These are phyloP conservation scores for Eremomyces bilateralis DNA, from an alignment of 495 filamentous ascomycete genomes.

Conservation along the genomic window DNA sequence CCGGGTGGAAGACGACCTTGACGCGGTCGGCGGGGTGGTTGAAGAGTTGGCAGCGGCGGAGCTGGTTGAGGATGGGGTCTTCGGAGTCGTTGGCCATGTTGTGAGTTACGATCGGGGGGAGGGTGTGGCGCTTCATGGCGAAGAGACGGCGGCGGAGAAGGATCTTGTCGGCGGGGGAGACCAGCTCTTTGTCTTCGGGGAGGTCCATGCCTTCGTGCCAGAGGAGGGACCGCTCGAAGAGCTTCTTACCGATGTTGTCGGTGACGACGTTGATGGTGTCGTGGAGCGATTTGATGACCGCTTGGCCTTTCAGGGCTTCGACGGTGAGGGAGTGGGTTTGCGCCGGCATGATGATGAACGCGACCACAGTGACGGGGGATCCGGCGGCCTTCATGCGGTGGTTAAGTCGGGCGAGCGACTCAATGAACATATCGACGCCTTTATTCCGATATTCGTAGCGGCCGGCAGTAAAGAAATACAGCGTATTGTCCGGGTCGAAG, in stretches of 20 bases:
- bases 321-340: constrained; percentile 93
- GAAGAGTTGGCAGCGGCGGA: constrained; percentile 88
- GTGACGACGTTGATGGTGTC: constrained; percentile 86
- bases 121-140: constrained; percentile 75
- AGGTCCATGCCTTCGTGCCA: constrained; percentile 89
- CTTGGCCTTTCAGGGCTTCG: constrained; percentile 88
- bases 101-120: constrained; percentile 96
- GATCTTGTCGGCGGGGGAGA: constrained; percentile 78
- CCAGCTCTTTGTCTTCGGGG: constrained; percentile 88
- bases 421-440: constrained; percentile 98
- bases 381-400: constrained; percentile 67
- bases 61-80: constrained; percentile 89
- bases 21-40: constrained; percentile 88
- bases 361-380: constrained; percentile 90
- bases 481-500: constrained; percentile 84
- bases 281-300: constrained; percentile 83
- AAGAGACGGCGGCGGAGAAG: constrained; percentile 80
- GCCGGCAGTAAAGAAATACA: constrained; percentile 95
- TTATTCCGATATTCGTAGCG: constrained; percentile 97
- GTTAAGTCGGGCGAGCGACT: constrained; percentile 83
- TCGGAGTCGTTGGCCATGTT: constrained; percentile 93
- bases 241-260: constrained; percentile 68
- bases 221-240: constrained; percentile 78
- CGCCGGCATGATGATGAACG: constrained; percentile 97
- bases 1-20: constrained; percentile 94